phyloP scores from a whole-genome alignment of 139 green algal genomes.

The Micractinium sp. region DNA sequence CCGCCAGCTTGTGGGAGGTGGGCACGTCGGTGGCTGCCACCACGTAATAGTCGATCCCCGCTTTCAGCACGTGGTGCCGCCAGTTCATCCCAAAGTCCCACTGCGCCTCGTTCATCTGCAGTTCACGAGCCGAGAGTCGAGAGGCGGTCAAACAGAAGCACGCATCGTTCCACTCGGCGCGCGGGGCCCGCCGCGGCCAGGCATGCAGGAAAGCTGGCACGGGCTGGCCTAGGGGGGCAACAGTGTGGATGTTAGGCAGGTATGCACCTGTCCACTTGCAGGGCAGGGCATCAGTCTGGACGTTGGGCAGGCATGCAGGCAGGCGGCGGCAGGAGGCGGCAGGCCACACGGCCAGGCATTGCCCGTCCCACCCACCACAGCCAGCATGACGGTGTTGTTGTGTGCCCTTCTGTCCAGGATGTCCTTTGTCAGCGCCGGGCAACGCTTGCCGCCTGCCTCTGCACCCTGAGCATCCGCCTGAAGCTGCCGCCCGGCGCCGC shows the following conservation, averaged over 20 bases:
- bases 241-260: background rate
- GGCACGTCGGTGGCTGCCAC: background rate
- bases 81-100: slow-evolving; percentile 33
- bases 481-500: background rate
- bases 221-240: too few species aligned
- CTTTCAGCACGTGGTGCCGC: slow-evolving; percentile 1
- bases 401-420: background rate
- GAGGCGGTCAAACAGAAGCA: background rate
- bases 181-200: too few species aligned
- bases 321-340: too few species aligned
- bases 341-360: background rate
- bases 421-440: background rate
- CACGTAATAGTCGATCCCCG: background rate
- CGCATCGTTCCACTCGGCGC: too few species aligned
- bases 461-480: background rate
- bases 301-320: background rate
- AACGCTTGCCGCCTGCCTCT: background rate
- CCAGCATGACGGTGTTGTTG: slow-evolving; percentile 26
- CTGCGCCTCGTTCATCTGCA: slow-evolving; percentile 18
- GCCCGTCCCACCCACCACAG: background rate
- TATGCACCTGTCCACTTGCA: too few species aligned
- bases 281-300: background rate
- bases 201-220: background rate
- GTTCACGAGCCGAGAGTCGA: background rate
- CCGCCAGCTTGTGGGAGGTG: background rate